Percentiles rank a stretch among this genome's conserved stretches.
Conservation (phyloP, 1,139 yeast genomes). For the Entelexis sorbosivorans region DNA sequence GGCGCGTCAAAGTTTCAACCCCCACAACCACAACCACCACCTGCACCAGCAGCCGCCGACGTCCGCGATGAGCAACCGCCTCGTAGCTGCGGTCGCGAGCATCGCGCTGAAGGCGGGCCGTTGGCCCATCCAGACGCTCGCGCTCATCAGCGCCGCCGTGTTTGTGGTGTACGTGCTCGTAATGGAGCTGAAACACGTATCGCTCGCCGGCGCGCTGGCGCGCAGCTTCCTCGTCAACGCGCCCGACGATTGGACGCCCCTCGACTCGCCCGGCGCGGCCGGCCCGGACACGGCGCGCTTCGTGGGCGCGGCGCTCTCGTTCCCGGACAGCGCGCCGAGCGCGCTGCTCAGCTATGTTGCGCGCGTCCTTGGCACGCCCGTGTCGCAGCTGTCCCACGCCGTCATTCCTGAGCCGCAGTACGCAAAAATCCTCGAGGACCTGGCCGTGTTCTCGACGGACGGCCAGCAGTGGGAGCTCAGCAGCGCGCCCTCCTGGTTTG, state of each 20-base stretch:
- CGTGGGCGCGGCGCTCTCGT: conserved; percentile 38
- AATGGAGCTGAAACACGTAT: conserved; percentile 66
- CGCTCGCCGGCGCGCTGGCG: conserved; percentile 22
- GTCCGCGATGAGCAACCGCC: conserved; percentile 3
- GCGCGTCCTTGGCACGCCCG: conserved; percentile 25
- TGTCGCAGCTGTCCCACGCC: conserved; percentile 8
- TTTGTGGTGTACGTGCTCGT: conserved; percentile 70
- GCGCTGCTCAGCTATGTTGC: conserved; percentile 1
- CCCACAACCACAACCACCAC: conserved; percentile 1
- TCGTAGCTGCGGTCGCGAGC: conserved; percentile 13
- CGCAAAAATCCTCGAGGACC: conserved; percentile 9
- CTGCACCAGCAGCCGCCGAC: background rate
- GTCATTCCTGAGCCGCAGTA: conserved; percentile 12
- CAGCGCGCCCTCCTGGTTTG: conserved; percentile 53
- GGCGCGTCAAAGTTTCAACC: conserved; percentile 3
- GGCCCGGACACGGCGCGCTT: conserved; percentile 34
- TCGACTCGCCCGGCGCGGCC: conserved; percentile 28
- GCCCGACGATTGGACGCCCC: conserved; percentile 20
- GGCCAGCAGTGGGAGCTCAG: conserved; percentile 47
- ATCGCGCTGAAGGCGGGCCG: conserved; percentile 38
- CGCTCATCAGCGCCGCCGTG: conserved; percentile 45
- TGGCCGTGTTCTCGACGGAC: conserved; percentile 25
- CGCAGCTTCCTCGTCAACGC: conserved; percentile 20
- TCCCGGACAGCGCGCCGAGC: conserved; percentile 9
- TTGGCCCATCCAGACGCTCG: conserved; percentile 81